These are phyloP conservation scores for Ophiosphaerella narmari DNA, from an alignment of 2,329 filamentous ascomycete genomes.

Conservation along the genomic window DNA sequence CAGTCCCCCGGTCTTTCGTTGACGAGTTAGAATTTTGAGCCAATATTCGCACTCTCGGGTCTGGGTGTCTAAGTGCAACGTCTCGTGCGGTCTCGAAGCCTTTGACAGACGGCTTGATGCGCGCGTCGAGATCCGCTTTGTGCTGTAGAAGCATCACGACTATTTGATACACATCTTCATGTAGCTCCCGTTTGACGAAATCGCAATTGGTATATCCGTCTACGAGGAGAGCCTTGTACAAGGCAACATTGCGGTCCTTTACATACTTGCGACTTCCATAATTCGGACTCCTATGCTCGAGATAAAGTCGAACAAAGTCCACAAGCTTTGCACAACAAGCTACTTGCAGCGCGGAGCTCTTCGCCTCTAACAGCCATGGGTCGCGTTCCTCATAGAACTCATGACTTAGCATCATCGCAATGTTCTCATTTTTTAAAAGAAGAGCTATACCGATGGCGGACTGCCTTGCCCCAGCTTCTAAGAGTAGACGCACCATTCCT, in stretches of 20 bases:
- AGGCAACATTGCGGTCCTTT: not conserved
- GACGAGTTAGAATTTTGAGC: too few species aligned
- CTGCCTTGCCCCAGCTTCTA: not conserved
- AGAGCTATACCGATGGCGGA: not conserved
- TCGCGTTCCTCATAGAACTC: not conserved
- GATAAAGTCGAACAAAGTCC: not conserved
- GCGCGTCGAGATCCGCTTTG: conserved; percentile 7
- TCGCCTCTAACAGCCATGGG: not conserved
- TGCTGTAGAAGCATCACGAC: conserved; percentile 12
- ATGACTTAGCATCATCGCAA: not conserved
- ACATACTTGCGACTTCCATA: not conserved
- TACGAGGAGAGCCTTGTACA: not conserved
- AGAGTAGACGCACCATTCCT: not conserved
- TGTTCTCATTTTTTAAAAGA: not conserved
- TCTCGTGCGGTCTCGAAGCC: not conserved
- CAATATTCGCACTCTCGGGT: conserved; percentile 5
- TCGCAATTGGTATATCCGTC: not conserved
- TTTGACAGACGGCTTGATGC: not conserved
- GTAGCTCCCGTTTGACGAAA: conserved; percentile 11
- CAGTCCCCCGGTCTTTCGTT: too few species aligned
- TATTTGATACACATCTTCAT: conserved; percentile 15
- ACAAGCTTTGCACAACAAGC: not conserved
- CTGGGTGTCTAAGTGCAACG: conserved; percentile 5
- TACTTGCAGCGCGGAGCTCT: not conserved
- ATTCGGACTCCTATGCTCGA: not conserved